Percentiles rank a stretch among this genome's conserved stretches.
Evolutionary conservation across 352 stramenopile species (phyloP).

Genomic region (Phytopythium ostracodes): DNA sequence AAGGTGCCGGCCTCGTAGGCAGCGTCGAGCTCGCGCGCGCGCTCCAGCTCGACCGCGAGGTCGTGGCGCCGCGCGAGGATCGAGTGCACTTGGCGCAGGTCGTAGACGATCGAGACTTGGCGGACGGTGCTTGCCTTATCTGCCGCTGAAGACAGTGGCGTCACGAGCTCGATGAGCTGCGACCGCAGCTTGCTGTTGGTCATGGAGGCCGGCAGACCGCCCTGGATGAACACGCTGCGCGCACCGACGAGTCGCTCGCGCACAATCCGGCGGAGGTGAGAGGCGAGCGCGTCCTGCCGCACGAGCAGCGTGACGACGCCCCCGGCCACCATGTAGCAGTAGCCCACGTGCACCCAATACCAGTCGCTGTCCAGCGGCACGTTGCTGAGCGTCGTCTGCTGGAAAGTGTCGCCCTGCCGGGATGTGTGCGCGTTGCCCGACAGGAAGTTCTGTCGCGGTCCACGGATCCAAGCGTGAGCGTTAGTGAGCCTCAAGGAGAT

Average conservation of each 20-base stretch:
- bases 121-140: conserved; percentile 29
- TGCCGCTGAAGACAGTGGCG: conserved; percentile 27
- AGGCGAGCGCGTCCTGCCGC: conserved; percentile 45
- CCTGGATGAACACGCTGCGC: conserved; percentile 67
- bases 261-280: conserved; percentile 36
- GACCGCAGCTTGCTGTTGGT: conserved; percentile 37
- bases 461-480: background rate
- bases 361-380: conserved; percentile 72
- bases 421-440: conserved; percentile 40
- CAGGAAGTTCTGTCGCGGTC: conserved; percentile 50
- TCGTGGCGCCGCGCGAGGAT: conserved; percentile 43
- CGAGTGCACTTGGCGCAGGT: conserved; percentile 54
- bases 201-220: conserved; percentile 46
- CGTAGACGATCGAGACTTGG: conserved; percentile 61
- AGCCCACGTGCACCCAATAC: conserved; percentile 75
- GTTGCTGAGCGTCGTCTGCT: conserved; percentile 81
- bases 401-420: conserved; percentile 42
- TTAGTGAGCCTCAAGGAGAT: no score
- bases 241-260: conserved; percentile 63
- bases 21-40: conserved; percentile 48
- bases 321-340: conserved; percentile 65
- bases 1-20: conserved; percentile 48
- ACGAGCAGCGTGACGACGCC: conserved; percentile 46
- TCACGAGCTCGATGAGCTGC: conserved; percentile 16
- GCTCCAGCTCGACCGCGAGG: conserved; percentile 48